These are phyloP conservation scores for Metschnikowia koreensis DNA, from an alignment of 805 yeast genomes.

Conservation along the genomic window DNA sequence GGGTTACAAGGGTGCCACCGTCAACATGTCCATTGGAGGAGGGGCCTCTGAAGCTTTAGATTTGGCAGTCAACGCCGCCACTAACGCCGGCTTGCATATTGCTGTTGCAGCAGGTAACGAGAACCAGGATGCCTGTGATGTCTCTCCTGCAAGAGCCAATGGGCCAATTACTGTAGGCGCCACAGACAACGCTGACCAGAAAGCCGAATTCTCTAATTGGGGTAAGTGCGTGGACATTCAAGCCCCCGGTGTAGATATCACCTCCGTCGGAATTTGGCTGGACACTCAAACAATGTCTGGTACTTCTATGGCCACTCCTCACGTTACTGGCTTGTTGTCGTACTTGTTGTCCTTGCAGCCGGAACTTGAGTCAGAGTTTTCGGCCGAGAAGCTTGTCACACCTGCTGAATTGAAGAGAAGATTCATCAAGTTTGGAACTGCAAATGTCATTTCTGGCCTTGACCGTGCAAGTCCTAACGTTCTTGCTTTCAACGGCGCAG, in stretches of 20 bases:
- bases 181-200: slow-evolving; percentile 78
- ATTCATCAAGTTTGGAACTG: slow-evolving; percentile 47
- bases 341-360: slow-evolving; percentile 39
- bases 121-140: slow-evolving; percentile 87
- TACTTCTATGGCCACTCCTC: slow-evolving; percentile 81
- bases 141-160: slow-evolving; percentile 87
- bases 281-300: slow-evolving; percentile 49
- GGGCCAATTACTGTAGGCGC: slow-evolving; percentile 94
- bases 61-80: slow-evolving; percentile 86
- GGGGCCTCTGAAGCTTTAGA: slow-evolving; percentile 87
- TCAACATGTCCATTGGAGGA: slow-evolving; percentile 94
- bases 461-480: slow-evolving; percentile 61
- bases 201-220: slow-evolving; percentile 94
- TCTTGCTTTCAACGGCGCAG: slow-evolving; percentile 40
- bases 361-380: slow-evolving; percentile 16
- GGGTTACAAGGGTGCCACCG: slow-evolving; percentile 81
- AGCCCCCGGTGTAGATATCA: slow-evolving; percentile 91
- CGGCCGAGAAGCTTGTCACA: slow-evolving; percentile 44
- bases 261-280: slow-evolving; percentile 42
- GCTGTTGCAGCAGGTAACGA: slow-evolving; percentile 98
- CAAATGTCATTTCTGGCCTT: slow-evolving; percentile 45
- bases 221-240: slow-evolving; percentile 95
- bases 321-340: slow-evolving; percentile 65
- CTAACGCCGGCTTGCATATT: slow-evolving; percentile 81
- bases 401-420: slow-evolving; percentile 40